Percentiles rank a stretch among this genome's conserved stretches.
phyloP scores from a whole-genome alignment of 495 filamentous ascomycete genomes.

The Penicillium malachiteum region DNA sequence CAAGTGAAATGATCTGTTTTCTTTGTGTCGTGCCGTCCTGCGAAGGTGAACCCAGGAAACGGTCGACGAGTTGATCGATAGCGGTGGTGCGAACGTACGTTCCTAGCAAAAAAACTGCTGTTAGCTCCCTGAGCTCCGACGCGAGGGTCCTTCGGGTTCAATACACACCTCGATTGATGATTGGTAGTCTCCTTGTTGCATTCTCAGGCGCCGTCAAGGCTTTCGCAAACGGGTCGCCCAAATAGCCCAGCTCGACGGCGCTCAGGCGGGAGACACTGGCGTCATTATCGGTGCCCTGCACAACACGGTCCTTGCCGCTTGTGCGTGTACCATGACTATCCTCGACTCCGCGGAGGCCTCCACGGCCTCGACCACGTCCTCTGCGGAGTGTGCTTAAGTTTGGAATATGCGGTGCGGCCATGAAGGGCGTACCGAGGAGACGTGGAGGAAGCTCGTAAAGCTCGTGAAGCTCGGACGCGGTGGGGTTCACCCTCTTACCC shows the following conservation, averaged over 20 bases:
- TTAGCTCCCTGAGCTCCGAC: too few relatives aligned
- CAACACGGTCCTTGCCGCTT: slow-evolving; percentile 54
- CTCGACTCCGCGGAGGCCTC: slow-evolving; percentile 23
- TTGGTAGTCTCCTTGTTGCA: slow-evolving; percentile 65
- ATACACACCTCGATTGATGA: slow-evolving; percentile 83
- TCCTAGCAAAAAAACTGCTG: slow-evolving; percentile 44
- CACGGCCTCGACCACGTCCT: slow-evolving; percentile 46
- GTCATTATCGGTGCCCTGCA: slow-evolving; percentile 90
- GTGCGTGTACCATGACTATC: slow-evolving; percentile 20
- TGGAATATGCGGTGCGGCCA: slow-evolving; percentile 73
- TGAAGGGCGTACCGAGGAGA: slow-evolving; percentile 28
- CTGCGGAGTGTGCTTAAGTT: slow-evolving; percentile 69
- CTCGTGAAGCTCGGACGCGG: slow-evolving; percentile 16
- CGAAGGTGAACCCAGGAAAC: slow-evolving; percentile 56
- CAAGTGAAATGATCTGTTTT: slow-evolving; percentile 90
- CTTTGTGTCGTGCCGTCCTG: slow-evolving; percentile 15
- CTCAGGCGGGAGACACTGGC: slow-evolving; percentile 85
- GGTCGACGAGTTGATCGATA: slow-evolving; percentile 74
- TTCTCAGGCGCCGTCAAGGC: slow-evolving; percentile 55
- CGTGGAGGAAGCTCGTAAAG: slow-evolving; percentile 22
- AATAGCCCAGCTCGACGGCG: slow-evolving; percentile 83
- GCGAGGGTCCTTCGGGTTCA: not conserved
- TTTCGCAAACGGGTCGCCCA: slow-evolving; percentile 75
- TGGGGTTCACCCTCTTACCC: slow-evolving; percentile 10
- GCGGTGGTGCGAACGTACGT: slow-evolving; percentile 92